Evolutionary conservation across 768 basidiomycete species (phyloP).

Genomic region (Macrolepiota fuliginosa): DNA sequence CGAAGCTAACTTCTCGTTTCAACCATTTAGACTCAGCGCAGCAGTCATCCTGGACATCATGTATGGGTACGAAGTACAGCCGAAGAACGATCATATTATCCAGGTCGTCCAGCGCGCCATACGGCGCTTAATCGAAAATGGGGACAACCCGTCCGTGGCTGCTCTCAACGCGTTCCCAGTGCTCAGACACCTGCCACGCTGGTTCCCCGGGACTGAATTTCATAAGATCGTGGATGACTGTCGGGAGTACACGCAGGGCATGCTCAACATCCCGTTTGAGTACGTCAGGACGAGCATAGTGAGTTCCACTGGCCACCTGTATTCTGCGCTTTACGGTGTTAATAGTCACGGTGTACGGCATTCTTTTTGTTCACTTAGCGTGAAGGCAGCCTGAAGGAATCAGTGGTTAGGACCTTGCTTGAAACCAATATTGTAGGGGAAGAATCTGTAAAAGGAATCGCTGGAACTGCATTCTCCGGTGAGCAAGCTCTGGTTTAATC

Average conservation of each 20-base stretch:
- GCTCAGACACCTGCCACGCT: slow-evolving; percentile 24
- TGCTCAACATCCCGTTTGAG: slow-evolving; percentile 21
- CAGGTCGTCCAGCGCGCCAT: slow-evolving; percentile 19
- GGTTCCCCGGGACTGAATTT: slow-evolving; percentile 31
- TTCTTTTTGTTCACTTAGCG: slow-evolving; percentile 1
- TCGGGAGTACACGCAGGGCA: slow-evolving; percentile 13
- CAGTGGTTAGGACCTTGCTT: slow-evolving; percentile 7
- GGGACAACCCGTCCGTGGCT: slow-evolving; percentile 19
- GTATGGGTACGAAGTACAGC: slow-evolving; percentile 29
- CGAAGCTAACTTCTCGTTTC: neutral
- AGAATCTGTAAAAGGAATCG: slow-evolving; percentile 11
- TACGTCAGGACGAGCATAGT: slow-evolving; percentile 20
- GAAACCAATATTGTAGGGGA: slow-evolving; percentile 5
- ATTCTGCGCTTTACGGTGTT: neutral
- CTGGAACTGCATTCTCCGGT: slow-evolving; percentile 16
- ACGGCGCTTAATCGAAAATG: slow-evolving; percentile 16
- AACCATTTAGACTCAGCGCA: neutral
- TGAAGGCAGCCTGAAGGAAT: slow-evolving; percentile 11
- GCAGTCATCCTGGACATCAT: slow-evolving; percentile 17
- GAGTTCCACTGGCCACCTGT: neutral
- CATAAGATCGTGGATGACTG: slow-evolving; percentile 17
- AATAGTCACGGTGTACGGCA: neutral
- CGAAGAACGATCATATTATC: slow-evolving; percentile 22
- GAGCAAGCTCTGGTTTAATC: neutral
- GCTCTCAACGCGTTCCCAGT: slow-evolving; percentile 25